Conservation (phyloP, 495 filamentous ascomycete genomes). For the Tuber borchii region DNA sequence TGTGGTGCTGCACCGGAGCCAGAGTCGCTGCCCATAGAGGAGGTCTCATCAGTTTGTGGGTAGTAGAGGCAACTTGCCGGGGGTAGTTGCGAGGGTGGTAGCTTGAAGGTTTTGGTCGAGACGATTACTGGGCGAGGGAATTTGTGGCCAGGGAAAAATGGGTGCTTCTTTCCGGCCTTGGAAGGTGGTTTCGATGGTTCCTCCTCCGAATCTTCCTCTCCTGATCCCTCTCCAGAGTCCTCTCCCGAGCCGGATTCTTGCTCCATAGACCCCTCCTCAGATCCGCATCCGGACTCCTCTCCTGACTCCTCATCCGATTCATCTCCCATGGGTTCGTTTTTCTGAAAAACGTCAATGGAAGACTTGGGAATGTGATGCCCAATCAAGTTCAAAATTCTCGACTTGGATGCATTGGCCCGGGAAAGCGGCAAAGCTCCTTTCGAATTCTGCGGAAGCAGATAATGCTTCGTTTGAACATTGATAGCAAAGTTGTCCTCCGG, state of each 20-base stretch:
- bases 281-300: constrained; percentile 14
- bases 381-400: constrained; percentile 38
- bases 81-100: constrained; percentile 36
- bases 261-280: constrained; percentile 11
- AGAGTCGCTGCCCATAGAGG: constrained; percentile 37
- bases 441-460: constrained; percentile 38
- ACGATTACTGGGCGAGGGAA: constrained; percentile 37
- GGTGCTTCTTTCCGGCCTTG: constrained; percentile 8
- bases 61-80: constrained; percentile 38
- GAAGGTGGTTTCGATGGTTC: constrained; percentile 19
- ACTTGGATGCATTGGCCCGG: constrained; percentile 36
- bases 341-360: constrained; percentile 39
- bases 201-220: constrained; percentile 15
- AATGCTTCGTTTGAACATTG: constrained; percentile 45
- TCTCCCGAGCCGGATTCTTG: constrained; percentile 13
- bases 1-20: constrained; percentile 29
- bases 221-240: constrained; percentile 23
- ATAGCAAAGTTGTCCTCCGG: constrained; percentile 55
- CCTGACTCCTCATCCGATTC: constrained; percentile 20
- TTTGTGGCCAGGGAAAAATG: constrained; percentile 23
- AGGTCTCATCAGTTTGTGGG: constrained; percentile 38
- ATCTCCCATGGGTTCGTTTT: constrained; percentile 25
- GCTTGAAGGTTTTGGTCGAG: constrained; percentile 29
- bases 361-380: constrained; percentile 39
- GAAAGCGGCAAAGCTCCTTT: constrained; percentile 36